Evolutionary conservation across 2,329 filamentous ascomycete genomes (phyloP), one percentile per base, ranked within the genome.

Genomic region (Phaeosphaeriaceae sp.): DNA sequence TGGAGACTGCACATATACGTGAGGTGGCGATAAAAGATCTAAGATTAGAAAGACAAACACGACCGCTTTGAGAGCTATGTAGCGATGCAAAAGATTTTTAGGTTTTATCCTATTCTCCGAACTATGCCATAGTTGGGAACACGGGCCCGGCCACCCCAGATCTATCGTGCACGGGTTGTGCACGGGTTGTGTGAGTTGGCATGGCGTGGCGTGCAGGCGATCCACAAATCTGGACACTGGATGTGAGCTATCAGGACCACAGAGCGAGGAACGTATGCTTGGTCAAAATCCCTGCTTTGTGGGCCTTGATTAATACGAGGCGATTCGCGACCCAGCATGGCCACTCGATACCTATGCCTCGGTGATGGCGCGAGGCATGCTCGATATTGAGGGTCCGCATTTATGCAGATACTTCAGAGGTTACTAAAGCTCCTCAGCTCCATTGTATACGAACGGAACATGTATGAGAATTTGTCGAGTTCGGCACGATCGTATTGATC

Each of bases 91-190:
- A 41, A 16, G 34, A 16, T 30, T 40, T 11, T 36, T 41, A n/a
- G 20, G 20, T 46, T 60, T 59, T 63, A 61, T 42, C 50, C 60
- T 63, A 60, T 51, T 59, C 58, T 61, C 61, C 60, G 58, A 61
- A 7, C 17, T 34, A 3, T 48, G 32, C 13, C 5, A 37, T 20
- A 13, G 16, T 11, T 26, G 6, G 23, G 23, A 26, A 26, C 18
- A 13, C 28, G 37, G 21, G 13, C 17, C 20, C 13, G 30, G 7
- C 30, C 13, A 9, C 7, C 30, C 30, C 36, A 20, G 21, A 15
- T 20, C 26, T 13, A 12, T 9, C 36, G 21, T 20, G 36, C 36
- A 39, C n/a, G 15, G 36, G 15, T 39, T 16, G 21, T 20, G 36
- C 36, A 39, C n/a, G 15, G 36, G 15, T 39, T 16, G 36, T 20